Base-by-base conservation (phyloP, 495 filamentous ascomycete species). In the Baudoinia panamericana region DNA sequence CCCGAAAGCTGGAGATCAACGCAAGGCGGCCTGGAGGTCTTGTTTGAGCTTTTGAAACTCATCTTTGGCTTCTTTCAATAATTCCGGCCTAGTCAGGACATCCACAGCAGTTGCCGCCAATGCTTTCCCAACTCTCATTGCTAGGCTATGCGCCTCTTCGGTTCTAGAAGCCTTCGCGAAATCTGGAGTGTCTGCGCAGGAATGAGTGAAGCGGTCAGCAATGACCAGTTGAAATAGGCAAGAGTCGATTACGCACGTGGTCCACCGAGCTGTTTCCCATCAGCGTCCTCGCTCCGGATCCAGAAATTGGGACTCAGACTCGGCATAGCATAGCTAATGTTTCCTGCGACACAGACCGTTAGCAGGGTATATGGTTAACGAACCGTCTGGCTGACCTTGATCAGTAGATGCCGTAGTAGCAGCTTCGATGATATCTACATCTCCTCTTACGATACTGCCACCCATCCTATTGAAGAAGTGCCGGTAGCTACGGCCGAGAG, bases 241-340 rank as follows among this genome's bases (percentile, higher is more conserved):
- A n/a, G n/a, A n/a, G n/a, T n/a, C n/a, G n/a, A n/a, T n/a, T n/a
- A n/a, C n/a, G n/a, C n/a, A n/a, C n/a, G 77, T n/a, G 48, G 48
- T 5, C 48, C 48, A 12, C 48, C 48, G 7, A 43, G 39, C 27
- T 47, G 43, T 23, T 52, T 33, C 6, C 48, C 48, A 17, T 36
- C 35, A 3, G 37, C 16, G 29, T 34, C 33, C 17, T 43, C 48
- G 26, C 43, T 47, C 5, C 43, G 37, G 10, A 84, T 79, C 4
- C 58, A 60, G 45, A 81, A 80, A 29, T 70, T 68, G 1, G 67
- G 62, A 43, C 66, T 73, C 13, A 84, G 47, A 24, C 71, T 76
- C 16, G 78, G 79, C 48, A 77, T 66, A 1, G 68, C 65, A 49
- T 80, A 70, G 52, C 72, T 76, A 43, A 83, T 65, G 50, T 82